Evolutionary conservation across 495 filamentous ascomycete species (phyloP).

Genomic region (Cryomyces minteri): DNA sequence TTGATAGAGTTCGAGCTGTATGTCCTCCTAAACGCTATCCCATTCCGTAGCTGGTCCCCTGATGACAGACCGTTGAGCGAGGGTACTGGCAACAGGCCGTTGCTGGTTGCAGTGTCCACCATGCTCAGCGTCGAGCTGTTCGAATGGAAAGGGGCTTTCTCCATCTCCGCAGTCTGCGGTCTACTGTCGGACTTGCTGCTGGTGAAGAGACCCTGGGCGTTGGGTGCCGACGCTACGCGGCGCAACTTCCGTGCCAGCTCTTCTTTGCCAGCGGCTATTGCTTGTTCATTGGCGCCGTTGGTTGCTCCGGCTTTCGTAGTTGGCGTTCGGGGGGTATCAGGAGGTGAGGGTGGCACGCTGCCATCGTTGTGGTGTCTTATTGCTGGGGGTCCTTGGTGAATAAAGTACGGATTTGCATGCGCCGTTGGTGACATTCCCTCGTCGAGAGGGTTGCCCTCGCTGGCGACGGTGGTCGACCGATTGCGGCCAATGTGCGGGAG

Average conservation of each 20-base stretch:
- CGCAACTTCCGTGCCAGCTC: slow-evolving; percentile 78
- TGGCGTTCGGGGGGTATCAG: slow-evolving; percentile 54
- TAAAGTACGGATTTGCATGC: slow-evolving; percentile 92
- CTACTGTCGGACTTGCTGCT: slow-evolving; percentile 43
- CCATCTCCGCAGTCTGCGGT: slow-evolving; percentile 53
- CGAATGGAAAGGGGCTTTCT: slow-evolving; percentile 52
- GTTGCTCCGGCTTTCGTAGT: slow-evolving; percentile 52
- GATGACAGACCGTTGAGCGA: slow-evolving; percentile 28
- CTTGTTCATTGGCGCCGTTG: slow-evolving; percentile 52
- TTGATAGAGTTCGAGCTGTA: slow-evolving; percentile 99
- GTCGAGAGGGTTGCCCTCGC: slow-evolving; percentile 80
- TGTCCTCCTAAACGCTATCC: slow-evolving; percentile 70
- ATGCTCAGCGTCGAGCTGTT: slow-evolving; percentile 35
- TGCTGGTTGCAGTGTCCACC: slow-evolving; percentile 27
- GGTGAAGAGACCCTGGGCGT: slow-evolving; percentile 83
- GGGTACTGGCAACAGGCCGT: slow-evolving; percentile 24
- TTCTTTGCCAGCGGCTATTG: slow-evolving; percentile 65
- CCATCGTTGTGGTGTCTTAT: slow-evolving; percentile 88
- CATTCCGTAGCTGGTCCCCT: slow-evolving; percentile 34
- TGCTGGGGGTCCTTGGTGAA: slow-evolving; percentile 84
- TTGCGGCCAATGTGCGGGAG: slow-evolving; percentile 61
- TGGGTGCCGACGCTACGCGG: slow-evolving; percentile 87
- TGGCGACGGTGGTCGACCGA: slow-evolving; percentile 75
- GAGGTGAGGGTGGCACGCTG: slow-evolving; percentile 90
- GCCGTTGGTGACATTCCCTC: slow-evolving; percentile 83